These are phyloP conservation scores for Candida odintsovae DNA, from an alignment of 805 yeast species.

Conservation along the genomic window DNA sequence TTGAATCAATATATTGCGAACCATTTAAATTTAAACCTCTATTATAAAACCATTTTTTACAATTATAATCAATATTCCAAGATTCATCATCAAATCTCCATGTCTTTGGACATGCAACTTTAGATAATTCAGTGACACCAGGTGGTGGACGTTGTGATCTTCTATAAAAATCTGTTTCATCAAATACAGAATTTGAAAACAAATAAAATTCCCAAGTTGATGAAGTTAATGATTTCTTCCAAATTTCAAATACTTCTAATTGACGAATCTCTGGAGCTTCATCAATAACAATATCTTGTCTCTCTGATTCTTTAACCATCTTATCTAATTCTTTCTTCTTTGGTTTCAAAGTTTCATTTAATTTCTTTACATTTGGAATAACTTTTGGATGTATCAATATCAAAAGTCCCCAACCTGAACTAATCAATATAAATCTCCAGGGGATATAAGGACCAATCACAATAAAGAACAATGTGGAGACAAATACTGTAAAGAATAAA, in stretches of 20 bases:
- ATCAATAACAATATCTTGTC: constrained; percentile 59
- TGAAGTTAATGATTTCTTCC: constrained; percentile 55
- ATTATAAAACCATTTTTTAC: constrained; percentile 45
- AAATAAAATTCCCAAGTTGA: constrained; percentile 56
- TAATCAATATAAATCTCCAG: constrained; percentile 54
- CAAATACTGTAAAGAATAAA: constrained; percentile 39
- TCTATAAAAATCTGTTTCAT: constrained; percentile 38
- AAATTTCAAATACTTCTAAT: constrained; percentile 79
- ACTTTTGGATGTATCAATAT: constrained; percentile 56
- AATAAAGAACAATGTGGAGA: constrained; percentile 34
- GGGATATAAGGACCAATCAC: constrained; percentile 50
- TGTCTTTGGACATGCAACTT: constrained; percentile 59
- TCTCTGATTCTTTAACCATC: constrained; percentile 30
- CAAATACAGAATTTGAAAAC: constrained; percentile 53
- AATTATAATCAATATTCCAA: constrained; percentile 62
- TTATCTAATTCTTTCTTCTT: constrained; percentile 27
- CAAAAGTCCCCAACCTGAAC: constrained; percentile 51
- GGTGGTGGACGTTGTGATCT: constrained; percentile 52
- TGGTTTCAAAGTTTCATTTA: constrained; percentile 18
- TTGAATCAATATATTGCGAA: constrained; percentile 25
- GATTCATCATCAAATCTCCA: constrained; percentile 66
- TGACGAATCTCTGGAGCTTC: constrained; percentile 52
- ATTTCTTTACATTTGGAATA: constrained; percentile 22
- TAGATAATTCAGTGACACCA: constrained; percentile 50
- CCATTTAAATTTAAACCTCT: constrained; percentile 30